Evolutionary conservation across 2,329 filamentous ascomycete genomes (phyloP), one percentile per base, ranked within the genome.

Genomic region (Thielaviopsis euricoi): DNA sequence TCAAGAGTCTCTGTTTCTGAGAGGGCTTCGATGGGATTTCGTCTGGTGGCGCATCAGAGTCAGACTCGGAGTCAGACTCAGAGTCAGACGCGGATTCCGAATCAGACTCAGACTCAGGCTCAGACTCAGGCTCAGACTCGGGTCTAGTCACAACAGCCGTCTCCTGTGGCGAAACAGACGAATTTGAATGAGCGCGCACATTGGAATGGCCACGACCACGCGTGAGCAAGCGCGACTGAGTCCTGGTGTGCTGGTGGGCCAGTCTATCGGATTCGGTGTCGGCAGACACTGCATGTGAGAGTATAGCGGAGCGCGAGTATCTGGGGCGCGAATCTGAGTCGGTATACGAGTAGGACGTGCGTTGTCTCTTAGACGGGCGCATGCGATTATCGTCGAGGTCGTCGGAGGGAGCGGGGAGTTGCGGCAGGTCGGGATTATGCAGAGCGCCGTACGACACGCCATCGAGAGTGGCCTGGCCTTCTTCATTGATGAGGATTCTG

Each of bases 391-490:
- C 9, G 29, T 33, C 29, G 29, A 12, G 12, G 29, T 40, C 37
- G 10, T 13, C 4, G 37, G 10, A 3, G 10, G 10, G 37, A 13
- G 5, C 3, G 15, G 13, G 29, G 43, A 22, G 29, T 23, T 26
- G 10, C 43, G 15, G 33, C n/a, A 59, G 6, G n/a, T 23, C 22
- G 53, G 46, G 17, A 56, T 40, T 7, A 49, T 21, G 22, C n/a
- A 46, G 13, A 56, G 12, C 2, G 43, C 55, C 52, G 25, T 51
- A 54, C 17, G 51, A 37, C 10, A 58, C 49, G 50, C 33, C 21
- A 19, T 97, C 91, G 12, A 93, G 77, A 6, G 96, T 75, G 66
- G 90, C 89, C 63, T 77, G 84, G 3, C 91, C 90, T 67, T 88
- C 86, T 1, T 73, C 65, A 0, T 86, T 82, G 56, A 96, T 94